Evolutionary conservation across 345 rosid genomes (phyloP).

Genomic region (Toxicodendron radicans): DNA sequence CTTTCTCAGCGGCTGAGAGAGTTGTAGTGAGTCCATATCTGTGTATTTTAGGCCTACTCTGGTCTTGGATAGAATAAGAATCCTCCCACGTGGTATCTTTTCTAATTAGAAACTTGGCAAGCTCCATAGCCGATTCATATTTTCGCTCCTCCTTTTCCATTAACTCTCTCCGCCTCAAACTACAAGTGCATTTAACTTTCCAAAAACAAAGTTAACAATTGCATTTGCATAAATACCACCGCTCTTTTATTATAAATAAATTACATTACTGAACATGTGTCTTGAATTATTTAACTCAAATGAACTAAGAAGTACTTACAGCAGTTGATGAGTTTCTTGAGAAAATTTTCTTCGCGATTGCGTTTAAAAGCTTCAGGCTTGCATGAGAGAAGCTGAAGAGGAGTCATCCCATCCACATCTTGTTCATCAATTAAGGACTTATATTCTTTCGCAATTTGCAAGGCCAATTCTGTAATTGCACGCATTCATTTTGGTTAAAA

Average conservation of each 20-base stretch:
- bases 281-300: too few relatives aligned
- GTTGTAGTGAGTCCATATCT: neutral
- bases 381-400: constrained; percentile 10
- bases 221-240: too few relatives aligned
- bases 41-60: constrained; percentile 3
- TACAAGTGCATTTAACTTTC: neutral
- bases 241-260: too few relatives aligned
- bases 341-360: neutral
- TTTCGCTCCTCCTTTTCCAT: neutral
- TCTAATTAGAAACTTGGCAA: constrained; percentile 18
- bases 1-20: neutral
- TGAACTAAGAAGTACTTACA: neutral
- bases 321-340: neutral
- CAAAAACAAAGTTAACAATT: too few relatives aligned
- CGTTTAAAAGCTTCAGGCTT: constrained; percentile 2
- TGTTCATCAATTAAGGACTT: neutral
- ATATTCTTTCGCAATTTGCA: neutral
- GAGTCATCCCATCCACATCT: constrained; percentile 3
- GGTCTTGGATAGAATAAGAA: neutral
- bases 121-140: constrained; percentile 9
- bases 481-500: neutral
- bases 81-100: constrained; percentile 21
- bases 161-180: neutral
- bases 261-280: too few relatives aligned
- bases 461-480: constrained; percentile 2